Evolutionary conservation across 2,329 filamentous ascomycete species (phyloP), one percentile per base, ranked within the genome.

Genomic region (Arthrobotrys entomopaga): DNA sequence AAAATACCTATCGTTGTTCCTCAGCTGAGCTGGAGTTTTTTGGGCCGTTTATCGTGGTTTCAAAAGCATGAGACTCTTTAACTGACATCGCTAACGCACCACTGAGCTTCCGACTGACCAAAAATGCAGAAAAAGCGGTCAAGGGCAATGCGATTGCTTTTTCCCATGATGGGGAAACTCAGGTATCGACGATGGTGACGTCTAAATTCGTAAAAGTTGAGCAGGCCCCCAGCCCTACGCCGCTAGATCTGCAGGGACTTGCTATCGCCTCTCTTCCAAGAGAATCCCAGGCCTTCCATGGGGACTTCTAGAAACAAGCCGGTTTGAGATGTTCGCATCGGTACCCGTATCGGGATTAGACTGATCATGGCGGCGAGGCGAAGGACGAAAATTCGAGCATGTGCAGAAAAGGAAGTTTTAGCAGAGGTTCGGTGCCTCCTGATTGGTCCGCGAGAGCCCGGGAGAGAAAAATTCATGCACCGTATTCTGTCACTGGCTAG

Each of bases 241-340:
- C 67, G 67, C 60, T 73, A 65, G 69, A 73, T 73, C 69, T 61
- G 69, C 69, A 73, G 69, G 69, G 69, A 40, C 69, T 46, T 34
- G 6, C 34, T 20, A 8, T 52, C 52, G 57, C 49, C 43, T 50
- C 38, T 15, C 19, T n/a, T 26, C 57, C 56, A 1, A 43, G 20
- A 34, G 29, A 3, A 59, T 8, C 54, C 29, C 19, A 34, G 13
- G 19, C 26, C 42, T 70, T 70, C 65, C 40, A 61, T 29, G 26
- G 58, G 58, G 38, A 19, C 65, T 70, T 70, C 65, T 57, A 56
- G 65, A 70, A 70, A 16, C 24, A 46, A 50, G 58, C 42, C 50
- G 43, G 65, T 48, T 69, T 69, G 29, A 48, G 65, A 65, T 24
- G 40, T 24, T 73, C 67, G 61, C 50, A 50, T 73, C 69, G 56